phyloP scores from a whole-genome alignment of 306 rosid genomes.

The Fragaria nilgerrensis region DNA sequence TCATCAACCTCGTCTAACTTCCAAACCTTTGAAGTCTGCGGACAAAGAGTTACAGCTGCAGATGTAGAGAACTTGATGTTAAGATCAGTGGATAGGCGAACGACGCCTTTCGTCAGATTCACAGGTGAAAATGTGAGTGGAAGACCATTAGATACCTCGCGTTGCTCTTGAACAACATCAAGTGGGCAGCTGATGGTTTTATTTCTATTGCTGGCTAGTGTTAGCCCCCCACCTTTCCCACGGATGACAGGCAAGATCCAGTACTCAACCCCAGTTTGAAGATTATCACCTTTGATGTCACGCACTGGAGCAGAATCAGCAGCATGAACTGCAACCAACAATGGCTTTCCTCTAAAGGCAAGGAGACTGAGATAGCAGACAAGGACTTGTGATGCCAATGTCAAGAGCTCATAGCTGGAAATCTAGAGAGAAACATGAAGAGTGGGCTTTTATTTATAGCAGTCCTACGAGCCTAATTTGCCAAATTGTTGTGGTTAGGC shows the following conservation, averaged over 20 bases:
- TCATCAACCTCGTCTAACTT: conserved; percentile 40
- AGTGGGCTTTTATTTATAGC: not conserved
- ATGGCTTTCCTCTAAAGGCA: conserved; percentile 5
- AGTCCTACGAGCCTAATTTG: not conserved
- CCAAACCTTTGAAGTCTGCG: conserved; percentile 42
- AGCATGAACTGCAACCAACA: conserved; percentile 16
- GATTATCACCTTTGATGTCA: conserved; percentile 33
- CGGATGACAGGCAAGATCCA: conserved; percentile 44
- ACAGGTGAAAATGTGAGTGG: conserved; percentile 35
- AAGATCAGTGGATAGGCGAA: conserved; percentile 42
- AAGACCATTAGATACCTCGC: conserved; percentile 36
- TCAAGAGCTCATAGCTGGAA: not conserved
- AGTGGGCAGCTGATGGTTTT: conserved; percentile 32
- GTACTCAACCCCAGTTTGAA: conserved; percentile 29
- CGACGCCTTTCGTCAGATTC: conserved; percentile 33
- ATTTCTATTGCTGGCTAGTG: conserved; percentile 26
- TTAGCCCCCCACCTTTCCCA: conserved; percentile 49
- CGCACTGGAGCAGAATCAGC: conserved; percentile 38
- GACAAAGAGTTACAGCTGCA: conserved; percentile 13
- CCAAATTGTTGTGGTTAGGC: not conserved
- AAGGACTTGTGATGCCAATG: not conserved
- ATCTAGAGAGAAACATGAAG: not conserved
- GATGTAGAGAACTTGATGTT: conserved; percentile 38
- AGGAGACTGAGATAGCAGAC: conserved; percentile 12
- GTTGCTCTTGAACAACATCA: conserved; percentile 44